Evolutionary conservation across 352 stramenopile species (phyloP).

Genomic region (Phytophthora ramorum): DNA sequence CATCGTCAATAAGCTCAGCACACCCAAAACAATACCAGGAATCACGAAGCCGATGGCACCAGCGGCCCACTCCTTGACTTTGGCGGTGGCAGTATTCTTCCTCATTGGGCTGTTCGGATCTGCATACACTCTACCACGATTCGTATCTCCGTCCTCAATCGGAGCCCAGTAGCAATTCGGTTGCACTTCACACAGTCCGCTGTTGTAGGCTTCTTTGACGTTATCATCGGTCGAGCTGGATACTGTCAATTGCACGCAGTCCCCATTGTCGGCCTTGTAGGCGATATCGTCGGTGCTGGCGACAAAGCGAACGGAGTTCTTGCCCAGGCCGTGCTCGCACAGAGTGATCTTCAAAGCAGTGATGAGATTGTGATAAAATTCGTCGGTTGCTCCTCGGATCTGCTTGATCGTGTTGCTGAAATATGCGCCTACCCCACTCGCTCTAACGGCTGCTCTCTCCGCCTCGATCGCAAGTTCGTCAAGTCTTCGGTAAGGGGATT

Average conservation of each 20-base stretch:
- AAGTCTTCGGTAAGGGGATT: constrained; percentile 7
- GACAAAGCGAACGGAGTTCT: constrained; percentile 47
- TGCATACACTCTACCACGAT: constrained; percentile 36
- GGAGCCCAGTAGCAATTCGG: constrained; percentile 69
- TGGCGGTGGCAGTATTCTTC: constrained; percentile 24
- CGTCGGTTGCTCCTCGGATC: constrained; percentile 50
- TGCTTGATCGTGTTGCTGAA: constrained; percentile 59
- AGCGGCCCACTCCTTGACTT: constrained; percentile 48
- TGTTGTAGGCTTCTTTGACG: constrained; percentile 38
- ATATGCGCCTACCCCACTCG: constrained; percentile 46
- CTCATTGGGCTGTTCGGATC: constrained; percentile 35
- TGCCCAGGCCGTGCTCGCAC: constrained; percentile 43
- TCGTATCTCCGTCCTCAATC: constrained; percentile 35
- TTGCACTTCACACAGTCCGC: constrained; percentile 53
- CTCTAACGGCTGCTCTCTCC: constrained; percentile 28
- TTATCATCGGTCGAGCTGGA: constrained; percentile 22
- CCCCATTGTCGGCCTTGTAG: constrained; percentile 47
- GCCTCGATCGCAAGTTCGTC: constrained; percentile 1
- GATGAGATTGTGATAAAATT: constrained; percentile 70
- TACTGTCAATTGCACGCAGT: constrained; percentile 45
- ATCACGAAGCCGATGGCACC: constrained; percentile 53
- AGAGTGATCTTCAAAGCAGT: constrained; percentile 55
- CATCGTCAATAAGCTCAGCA: constrained; percentile 63
- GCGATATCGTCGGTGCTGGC: constrained; percentile 26
- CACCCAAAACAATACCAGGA: constrained; percentile 53